Evolutionary conservation across 75 land plant species (phyloP).

Genomic region (Ceratopteris richardii): DNA sequence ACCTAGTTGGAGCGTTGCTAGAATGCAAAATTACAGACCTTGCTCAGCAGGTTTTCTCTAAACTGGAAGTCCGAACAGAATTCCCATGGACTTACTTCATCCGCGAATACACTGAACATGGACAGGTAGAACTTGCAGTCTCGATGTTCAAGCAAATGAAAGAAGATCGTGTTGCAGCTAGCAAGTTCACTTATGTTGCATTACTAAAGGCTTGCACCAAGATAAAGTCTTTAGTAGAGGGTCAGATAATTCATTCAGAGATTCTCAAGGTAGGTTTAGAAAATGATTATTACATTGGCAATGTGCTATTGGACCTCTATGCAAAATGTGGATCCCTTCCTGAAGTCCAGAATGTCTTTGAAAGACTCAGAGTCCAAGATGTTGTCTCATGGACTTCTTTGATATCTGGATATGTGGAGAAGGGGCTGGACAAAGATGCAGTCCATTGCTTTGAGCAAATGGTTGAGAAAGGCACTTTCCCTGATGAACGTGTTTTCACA

Average conservation of each 20-base stretch:
- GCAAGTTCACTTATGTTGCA: too few relatives aligned
- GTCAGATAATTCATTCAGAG: slow-evolving; percentile 50
- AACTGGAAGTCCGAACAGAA: too few relatives aligned
- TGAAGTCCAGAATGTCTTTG: slow-evolving; percentile 25
- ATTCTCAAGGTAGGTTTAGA: slow-evolving; percentile 28
- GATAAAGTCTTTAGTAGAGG: slow-evolving; percentile 12
- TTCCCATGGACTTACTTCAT: too few relatives aligned
- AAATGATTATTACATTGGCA: slow-evolving; percentile 28
- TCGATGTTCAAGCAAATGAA: too few relatives aligned
- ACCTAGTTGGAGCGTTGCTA: too few relatives aligned
- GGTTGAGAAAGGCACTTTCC: background rate
- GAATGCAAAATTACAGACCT: too few relatives aligned
- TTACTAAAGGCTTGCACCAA: background rate
- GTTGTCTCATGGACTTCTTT: slow-evolving; percentile 28
- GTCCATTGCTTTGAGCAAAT: slow-evolving; percentile 15
- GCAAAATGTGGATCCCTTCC: slow-evolving; percentile 4
- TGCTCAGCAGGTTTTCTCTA: too few relatives aligned
- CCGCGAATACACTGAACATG: too few relatives aligned
- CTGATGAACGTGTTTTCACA: slow-evolving; percentile 17
- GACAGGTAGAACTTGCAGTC: too few relatives aligned
- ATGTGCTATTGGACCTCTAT: slow-evolving; percentile 45
- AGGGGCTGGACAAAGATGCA: slow-evolving; percentile 14
- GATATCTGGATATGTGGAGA: slow-evolving; percentile 13
- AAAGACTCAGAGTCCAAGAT: slow-evolving; percentile 7
- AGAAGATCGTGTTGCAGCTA: too few relatives aligned